Base-by-base conservation (phyloP, 805 yeast species). In the Kuraishia cidri region DNA sequence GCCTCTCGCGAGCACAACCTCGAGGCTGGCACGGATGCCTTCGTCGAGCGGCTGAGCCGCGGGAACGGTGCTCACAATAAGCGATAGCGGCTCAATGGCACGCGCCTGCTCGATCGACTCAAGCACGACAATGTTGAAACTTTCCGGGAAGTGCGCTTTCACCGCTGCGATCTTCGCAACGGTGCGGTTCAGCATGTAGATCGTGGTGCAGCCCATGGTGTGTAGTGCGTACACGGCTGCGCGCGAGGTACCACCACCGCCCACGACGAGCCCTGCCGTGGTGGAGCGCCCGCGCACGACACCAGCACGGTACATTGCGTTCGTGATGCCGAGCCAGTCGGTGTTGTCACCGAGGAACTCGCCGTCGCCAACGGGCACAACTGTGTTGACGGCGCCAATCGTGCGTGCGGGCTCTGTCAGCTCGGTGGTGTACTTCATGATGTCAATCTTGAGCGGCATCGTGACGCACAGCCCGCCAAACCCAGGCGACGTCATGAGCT, bases 401-500 rank as follows among this genome's bases (percentile, higher is more conserved):
- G 56, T 44, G 40, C 66, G 53, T 11, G 94, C 97, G 12, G 94
- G 74, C n/a, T 72, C 79, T 6, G 86, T 70, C 26, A 90, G 60
- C 38, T 72, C 78, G 39, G 66, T 64, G 41, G 80, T 68, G 42
- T 72, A 70, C 43, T 75, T 65, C 61, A 83, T 75, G 40, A 90
- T 77, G 37, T 80, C 94, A 35, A 86, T 50, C 53, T 92, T 92
- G 50, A 90, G 64, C 4, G 99, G 99, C 50, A 90, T 90, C 2
- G 98, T 92, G 6, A 92, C 85, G 4, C 95, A 88, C 40, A 83
- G 75, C n/a, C 98, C 99, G 30, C 97, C 97, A 47, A 92, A 81
- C 6, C 60, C 49, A 11, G 72, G 55, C 13, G 54, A 53, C 24
- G 62, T 50, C 37, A 75, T 60, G 34, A 87, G 52, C 29, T 67